These are phyloP conservation scores for Trifolium fragiferum DNA, from an alignment of 306 rosid genomes.

Conservation along the genomic window DNA sequence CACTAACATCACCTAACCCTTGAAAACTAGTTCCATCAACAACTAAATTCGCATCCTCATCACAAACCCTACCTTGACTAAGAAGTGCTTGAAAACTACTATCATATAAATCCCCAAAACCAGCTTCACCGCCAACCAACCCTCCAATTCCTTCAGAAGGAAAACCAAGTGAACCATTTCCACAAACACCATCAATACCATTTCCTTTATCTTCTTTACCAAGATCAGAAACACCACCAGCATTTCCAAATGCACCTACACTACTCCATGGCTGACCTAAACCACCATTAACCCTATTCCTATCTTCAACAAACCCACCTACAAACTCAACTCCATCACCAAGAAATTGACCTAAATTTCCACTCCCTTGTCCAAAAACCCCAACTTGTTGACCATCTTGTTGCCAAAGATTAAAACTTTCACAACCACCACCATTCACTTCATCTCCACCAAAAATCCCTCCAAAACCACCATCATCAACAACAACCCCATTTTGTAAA, in stretches of 20 bases:
- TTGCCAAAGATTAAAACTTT: slow-evolving; percentile 39
- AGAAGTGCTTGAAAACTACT: slow-evolving; percentile 39
- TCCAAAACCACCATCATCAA: slow-evolving; percentile 11
- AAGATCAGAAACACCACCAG: slow-evolving; percentile 34
- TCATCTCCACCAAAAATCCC: slow-evolving; percentile 43
- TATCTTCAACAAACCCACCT: slow-evolving; percentile 35
- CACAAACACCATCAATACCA: slow-evolving; percentile 26
- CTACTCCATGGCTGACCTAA: slow-evolving; percentile 41
- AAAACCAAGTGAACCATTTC: slow-evolving; percentile 33
- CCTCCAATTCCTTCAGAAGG: slow-evolving; percentile 32
- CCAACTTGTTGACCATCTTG: slow-evolving; percentile 39
- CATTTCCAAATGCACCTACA: slow-evolving; percentile 33
- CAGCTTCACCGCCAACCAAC: slow-evolving; percentile 31
- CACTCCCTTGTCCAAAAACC: slow-evolving; percentile 34
- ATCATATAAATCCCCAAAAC: slow-evolving; percentile 29
- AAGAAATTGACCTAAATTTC: slow-evolving; percentile 38
- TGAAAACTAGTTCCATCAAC: slow-evolving; percentile 31
- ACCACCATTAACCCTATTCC: slow-evolving; percentile 29
- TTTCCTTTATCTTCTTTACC: slow-evolving; percentile 19
- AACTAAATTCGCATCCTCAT: slow-evolving; percentile 26
- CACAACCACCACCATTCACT: slow-evolving; percentile 28
- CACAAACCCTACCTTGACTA: slow-evolving; percentile 28
- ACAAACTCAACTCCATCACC: slow-evolving; percentile 39
- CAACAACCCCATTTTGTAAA: background rate
- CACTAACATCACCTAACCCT: slow-evolving; percentile 40